These are phyloP conservation scores for Durotheca rogersii DNA, from an alignment of 495 filamentous ascomycete species.

Conservation along the genomic window DNA sequence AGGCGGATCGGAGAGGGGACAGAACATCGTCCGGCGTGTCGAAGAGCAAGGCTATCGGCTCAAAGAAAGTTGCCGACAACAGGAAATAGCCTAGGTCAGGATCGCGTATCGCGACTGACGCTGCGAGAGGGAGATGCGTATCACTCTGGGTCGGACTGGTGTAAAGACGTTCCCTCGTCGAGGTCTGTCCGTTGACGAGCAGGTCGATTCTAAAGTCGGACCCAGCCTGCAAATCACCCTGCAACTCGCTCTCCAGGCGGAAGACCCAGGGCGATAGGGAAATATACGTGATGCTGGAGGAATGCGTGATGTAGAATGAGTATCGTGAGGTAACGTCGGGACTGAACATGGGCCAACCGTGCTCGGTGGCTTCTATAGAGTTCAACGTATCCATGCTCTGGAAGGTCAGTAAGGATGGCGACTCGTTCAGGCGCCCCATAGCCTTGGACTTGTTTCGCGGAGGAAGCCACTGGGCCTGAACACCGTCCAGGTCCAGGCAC, in stretches of 20 bases:
- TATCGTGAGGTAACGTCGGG: constrained; percentile 71
- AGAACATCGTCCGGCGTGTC: constrained; percentile 59
- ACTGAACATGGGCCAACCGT: constrained; percentile 72
- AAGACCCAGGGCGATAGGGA: constrained; percentile 74
- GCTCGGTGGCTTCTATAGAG: constrained; percentile 48
- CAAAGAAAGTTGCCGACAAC: constrained; percentile 63
- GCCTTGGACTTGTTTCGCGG: constrained; percentile 49
- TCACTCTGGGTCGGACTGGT: constrained; percentile 43
- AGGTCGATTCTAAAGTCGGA: constrained; percentile 71
- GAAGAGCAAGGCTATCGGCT: constrained; percentile 65
- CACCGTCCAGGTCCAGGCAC: constrained; percentile 75
- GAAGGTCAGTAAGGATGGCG: constrained; percentile 50
- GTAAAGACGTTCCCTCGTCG: constrained; percentile 61
- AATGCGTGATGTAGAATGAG: constrained; percentile 74
- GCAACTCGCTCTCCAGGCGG: constrained; percentile 73
- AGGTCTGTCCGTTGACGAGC: constrained; percentile 62
- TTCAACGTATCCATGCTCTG: constrained; percentile 63
- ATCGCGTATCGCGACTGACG: constrained; percentile 67
- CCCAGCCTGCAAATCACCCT: constrained; percentile 62
- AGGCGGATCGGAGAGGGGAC: constrained; percentile 35
- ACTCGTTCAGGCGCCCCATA: constrained; percentile 32
- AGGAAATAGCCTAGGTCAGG: constrained; percentile 78
- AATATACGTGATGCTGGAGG: constrained; percentile 67
- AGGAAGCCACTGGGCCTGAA: constrained; percentile 85
- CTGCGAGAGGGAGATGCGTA: constrained; percentile 49